phyloP scores from a whole-genome alignment of 2,329 filamentous ascomycete species.

The Ceratocystis ficicola region DNA sequence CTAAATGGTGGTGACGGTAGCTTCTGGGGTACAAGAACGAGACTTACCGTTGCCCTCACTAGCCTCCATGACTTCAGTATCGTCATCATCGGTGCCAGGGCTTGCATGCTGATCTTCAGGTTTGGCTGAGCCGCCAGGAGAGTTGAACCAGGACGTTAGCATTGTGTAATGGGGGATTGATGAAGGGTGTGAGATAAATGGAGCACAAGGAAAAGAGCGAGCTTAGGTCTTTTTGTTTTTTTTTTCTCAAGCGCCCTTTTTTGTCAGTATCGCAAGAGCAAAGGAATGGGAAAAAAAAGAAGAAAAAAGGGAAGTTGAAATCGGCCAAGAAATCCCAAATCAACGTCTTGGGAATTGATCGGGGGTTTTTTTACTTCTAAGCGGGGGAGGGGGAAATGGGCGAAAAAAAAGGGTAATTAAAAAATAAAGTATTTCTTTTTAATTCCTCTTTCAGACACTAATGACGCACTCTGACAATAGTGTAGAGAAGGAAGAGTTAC shows the following conservation, averaged over 20 bases:
- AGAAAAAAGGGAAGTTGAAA: constrained; percentile 6
- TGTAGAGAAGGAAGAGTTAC: neutral
- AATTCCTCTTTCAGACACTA: constrained; percentile 2
- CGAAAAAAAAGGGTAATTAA: neutral
- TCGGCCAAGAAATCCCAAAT: neutral
- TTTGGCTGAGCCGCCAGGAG: constrained; percentile 19
- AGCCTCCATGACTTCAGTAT: constrained; percentile 73
- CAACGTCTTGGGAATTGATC: neutral
- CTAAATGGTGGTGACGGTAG: neutral
- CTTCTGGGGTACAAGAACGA: neutral
- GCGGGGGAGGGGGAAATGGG: neutral
- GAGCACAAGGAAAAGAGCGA: neutral
- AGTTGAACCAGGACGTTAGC: constrained; percentile 33
- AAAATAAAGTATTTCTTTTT: neutral
- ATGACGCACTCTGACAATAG: constrained; percentile 12
- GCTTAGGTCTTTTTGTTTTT: neutral
- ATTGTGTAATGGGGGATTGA: constrained; percentile 25
- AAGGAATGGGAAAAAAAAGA: neutral
- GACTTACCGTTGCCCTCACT: constrained; percentile 84
- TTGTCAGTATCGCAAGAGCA: neutral
- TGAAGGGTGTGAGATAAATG: neutral
- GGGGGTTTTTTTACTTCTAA: neutral
- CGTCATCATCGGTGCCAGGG: constrained; percentile 41
- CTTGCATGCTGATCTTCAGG: constrained; percentile 41
- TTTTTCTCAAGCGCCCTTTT: neutral